Conservation (phyloP, 2,329 filamentous ascomycete genomes). For the Macrophomina pseudophaseolina region DNA sequence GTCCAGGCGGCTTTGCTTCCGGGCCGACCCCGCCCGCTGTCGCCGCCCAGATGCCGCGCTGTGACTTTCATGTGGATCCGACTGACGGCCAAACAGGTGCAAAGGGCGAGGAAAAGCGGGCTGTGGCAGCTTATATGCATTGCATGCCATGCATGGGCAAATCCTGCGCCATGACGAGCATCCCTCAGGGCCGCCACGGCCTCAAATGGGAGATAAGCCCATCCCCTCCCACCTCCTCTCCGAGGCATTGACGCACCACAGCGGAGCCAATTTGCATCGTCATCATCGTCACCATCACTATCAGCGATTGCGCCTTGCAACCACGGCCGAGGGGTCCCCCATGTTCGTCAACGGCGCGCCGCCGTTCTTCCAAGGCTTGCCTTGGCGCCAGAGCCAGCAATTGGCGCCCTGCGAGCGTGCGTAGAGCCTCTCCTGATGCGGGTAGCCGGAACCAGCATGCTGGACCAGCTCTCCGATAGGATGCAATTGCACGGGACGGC, state of each 20-base stretch:
- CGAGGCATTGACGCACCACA: not conserved
- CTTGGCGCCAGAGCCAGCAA: not conserved
- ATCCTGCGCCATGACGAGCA: constrained; percentile 20
- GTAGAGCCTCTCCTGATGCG: constrained; percentile 8
- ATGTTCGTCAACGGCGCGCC: constrained; percentile 9
- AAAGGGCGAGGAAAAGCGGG: constrained; percentile 24
- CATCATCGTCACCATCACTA: not conserved
- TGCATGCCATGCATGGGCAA: constrained; percentile 23
- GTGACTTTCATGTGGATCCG: constrained; percentile 16
- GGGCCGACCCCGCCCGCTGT: constrained; percentile 17
- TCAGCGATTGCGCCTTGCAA: constrained; percentile 10
- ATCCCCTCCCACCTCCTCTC: not conserved
- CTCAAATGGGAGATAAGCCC: constrained; percentile 5
- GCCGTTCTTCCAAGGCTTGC: not conserved
- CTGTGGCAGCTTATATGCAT: constrained; percentile 27
- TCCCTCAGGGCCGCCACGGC: constrained; percentile 1
- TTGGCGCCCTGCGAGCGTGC: not conserved
- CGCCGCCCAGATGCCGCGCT: not conserved
- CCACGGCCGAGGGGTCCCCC: constrained; percentile 12
- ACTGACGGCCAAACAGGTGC: constrained; percentile 15
- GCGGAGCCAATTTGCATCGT: constrained; percentile 2
- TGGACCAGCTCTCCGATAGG: not conserved
- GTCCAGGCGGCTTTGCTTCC: constrained; percentile 7
- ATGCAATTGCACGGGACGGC: not conserved
- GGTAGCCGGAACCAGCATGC: not conserved